Conservation (phyloP, 305 asterid species). For the Withania somnifera region DNA sequence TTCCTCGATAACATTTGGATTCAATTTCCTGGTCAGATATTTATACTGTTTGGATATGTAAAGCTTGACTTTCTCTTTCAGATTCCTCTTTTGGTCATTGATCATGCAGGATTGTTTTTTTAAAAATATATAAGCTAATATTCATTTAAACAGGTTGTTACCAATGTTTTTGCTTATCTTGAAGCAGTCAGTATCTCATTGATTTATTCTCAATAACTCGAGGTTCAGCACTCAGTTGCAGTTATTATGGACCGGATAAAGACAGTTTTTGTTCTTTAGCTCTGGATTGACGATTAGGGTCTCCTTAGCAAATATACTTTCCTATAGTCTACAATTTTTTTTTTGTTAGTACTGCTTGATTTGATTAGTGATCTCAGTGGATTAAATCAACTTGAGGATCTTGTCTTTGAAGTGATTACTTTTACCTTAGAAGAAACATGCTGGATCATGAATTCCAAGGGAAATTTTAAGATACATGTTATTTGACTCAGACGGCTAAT, state of each 20-base stretch:
- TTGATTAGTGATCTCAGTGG: neutral
- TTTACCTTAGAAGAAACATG: neutral
- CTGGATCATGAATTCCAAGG: neutral
- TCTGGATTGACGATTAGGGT: neutral
- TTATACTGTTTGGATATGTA: neutral
- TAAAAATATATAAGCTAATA: neutral
- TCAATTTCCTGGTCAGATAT: neutral
- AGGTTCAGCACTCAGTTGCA: neutral
- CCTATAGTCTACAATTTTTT: neutral
- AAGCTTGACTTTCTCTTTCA: neutral
- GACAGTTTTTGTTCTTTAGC: neutral
- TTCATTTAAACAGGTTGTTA: neutral
- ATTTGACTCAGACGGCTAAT: neutral
- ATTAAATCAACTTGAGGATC: neutral
- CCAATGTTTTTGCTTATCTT: neutral
- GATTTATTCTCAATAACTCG: neutral
- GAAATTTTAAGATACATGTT: neutral
- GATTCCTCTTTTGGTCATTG: too few species aligned
- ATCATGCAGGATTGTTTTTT: too few species aligned
- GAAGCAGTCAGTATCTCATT: neutral
- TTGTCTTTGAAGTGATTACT: neutral
- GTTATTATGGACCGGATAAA: neutral
- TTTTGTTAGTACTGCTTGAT: neutral
- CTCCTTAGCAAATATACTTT: neutral
- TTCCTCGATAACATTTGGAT: neutral